Evolutionary conservation across 2,329 filamentous ascomycete species (phyloP).

Genomic region (Cladosporium sp.): DNA sequence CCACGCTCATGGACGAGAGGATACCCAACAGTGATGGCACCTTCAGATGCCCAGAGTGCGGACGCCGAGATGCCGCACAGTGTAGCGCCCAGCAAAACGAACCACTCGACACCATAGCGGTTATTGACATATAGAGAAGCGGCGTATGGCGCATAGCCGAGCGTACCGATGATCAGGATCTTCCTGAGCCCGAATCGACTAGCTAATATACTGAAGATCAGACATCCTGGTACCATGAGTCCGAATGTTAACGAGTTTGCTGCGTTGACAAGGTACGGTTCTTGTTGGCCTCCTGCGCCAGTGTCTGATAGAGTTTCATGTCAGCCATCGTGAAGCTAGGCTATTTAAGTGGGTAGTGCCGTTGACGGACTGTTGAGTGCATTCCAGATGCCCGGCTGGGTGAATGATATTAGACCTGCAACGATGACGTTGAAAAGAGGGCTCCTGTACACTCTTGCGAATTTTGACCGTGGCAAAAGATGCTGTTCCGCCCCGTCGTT

Average conservation of each 20-base stretch:
- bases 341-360: no score
- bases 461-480: no score
- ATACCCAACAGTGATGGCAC: conserved; percentile 53
- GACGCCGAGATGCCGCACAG: conserved; percentile 71
- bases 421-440: no score
- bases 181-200: conserved; percentile 69
- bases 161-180: conserved; percentile 48
- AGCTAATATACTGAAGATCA: conserved; percentile 63
- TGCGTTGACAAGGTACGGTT: conserved; percentile 66
- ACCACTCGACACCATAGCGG: conserved; percentile 67
- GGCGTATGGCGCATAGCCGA: conserved; percentile 68
- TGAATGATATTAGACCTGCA: conserved; percentile 41
- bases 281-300: conserved; percentile 67
- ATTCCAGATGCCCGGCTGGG: conserved; percentile 70
- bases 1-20: background rate
- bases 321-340: no score
- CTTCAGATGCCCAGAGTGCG: conserved; percentile 74
- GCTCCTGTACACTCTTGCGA: no score
- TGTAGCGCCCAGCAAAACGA: conserved; percentile 66
- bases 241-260: conserved; percentile 72
- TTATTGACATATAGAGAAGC: conserved; percentile 73
- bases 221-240: conserved; percentile 71
- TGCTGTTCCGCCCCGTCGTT: no score
- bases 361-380: conserved; percentile 61
- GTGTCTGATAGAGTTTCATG: no score